Conservation (phyloP, 164 flowering plant species). For the Dillenia suffruticosa region DNA sequence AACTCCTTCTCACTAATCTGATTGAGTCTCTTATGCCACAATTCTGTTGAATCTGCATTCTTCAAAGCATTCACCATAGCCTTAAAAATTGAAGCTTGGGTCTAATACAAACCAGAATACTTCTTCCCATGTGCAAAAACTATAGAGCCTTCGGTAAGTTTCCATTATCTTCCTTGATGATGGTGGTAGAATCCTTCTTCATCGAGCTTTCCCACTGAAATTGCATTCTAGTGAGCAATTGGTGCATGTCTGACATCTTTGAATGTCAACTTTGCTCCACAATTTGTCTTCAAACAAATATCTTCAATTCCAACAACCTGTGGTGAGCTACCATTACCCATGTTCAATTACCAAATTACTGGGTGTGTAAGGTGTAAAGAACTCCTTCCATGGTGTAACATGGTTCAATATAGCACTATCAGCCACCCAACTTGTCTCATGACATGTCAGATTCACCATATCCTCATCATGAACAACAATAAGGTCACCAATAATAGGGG, state of each 20-base stretch:
- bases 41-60: too few relatives aligned
- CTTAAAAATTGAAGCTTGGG: too few relatives aligned
- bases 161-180: background rate
- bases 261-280: background rate
- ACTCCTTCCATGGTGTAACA: background rate
- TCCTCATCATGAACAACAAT: background rate
- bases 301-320: background rate
- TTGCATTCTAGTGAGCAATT: background rate
- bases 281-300: background rate
- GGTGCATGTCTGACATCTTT: conserved; percentile 1
- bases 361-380: background rate
- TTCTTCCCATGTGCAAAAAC: too few relatives aligned
- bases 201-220: background rate
- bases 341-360: background rate
- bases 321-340: background rate
- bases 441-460: background rate
- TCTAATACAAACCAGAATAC: too few relatives aligned
- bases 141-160: too few relatives aligned
- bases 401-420: background rate
- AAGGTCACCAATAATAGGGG: background rate
- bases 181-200: background rate
- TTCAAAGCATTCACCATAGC: too few relatives aligned
- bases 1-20: too few relatives aligned
- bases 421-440: background rate
- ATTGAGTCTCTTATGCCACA: too few relatives aligned